Evolutionary conservation across 208 protist genomes (phyloP).

Genomic region (Wallacemonas sp.): DNA sequence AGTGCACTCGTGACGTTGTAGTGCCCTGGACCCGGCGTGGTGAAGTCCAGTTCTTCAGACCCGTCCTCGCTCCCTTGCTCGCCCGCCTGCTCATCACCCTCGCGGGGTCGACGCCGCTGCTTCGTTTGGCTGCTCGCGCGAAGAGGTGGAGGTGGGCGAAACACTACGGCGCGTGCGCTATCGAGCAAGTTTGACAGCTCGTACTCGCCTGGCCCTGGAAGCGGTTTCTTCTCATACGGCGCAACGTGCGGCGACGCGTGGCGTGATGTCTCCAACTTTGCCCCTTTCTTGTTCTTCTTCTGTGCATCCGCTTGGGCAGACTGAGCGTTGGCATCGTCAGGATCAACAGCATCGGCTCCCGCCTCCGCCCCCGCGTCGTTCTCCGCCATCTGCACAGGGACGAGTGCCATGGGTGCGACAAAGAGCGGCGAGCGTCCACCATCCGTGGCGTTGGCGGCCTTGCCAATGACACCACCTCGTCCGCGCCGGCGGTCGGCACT

Average conservation of each 20-base stretch:
- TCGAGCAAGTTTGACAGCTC: slow-evolving; percentile 18
- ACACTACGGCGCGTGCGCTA: slow-evolving; percentile 1
- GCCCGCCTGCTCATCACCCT: background rate
- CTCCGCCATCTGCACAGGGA: background rate
- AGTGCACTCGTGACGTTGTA: slow-evolving; percentile 17
- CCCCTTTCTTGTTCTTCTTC: background rate
- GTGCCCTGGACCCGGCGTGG: slow-evolving; percentile 24
- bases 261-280: too few species aligned
- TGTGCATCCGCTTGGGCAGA: background rate
- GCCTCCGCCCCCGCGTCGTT: background rate
- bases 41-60: background rate
- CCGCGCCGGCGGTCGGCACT: background rate
- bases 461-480: slow-evolving; percentile 13
- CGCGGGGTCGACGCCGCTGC: background rate
- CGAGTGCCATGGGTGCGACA: background rate
- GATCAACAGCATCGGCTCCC: too few species aligned
- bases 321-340: too few species aligned
- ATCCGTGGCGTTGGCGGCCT: slow-evolving; percentile 1
- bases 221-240: slow-evolving; percentile 8
- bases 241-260: background rate
- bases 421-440: slow-evolving; percentile 9
- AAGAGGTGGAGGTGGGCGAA: slow-evolving; percentile 25
- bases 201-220: slow-evolving; percentile 8
- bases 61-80: slow-evolving; percentile 16
- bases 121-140: background rate